Base-by-base conservation (phyloP, 1,284 basidiomycete species). In the Rhizoctonia solani region DNA sequence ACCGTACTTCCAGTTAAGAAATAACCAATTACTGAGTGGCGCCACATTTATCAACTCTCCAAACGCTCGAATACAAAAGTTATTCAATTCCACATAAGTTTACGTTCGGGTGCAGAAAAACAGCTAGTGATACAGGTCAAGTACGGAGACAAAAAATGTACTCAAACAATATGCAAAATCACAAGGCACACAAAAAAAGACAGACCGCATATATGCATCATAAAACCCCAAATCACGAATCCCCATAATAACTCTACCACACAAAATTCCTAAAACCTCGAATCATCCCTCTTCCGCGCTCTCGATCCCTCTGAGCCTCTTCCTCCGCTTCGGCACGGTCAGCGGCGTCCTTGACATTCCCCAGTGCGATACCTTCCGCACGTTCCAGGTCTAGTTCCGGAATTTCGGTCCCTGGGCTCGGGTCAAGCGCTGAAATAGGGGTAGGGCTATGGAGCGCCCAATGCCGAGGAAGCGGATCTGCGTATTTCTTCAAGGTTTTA, bases 401-500 rank as follows among this genome's bases (percentile, higher is more conserved):
- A 1, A 56, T 46, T 16, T 46, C 52, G 21, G 39, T 27, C 11
- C 30, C 32, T 21, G 29, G 30, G 11, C 66, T 27, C 16, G 54
- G 52, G 44, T 39, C 44, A 1, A 9, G 30, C 14, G 41, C 39
- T 23, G 30, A 21, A 19, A 52, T 16, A 19, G 46, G 56, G 30
- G 55, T 47, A 30, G 42, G 56, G 37, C 44, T 59, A 27, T 52
- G 66, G 27, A 50, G 27, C 16, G 54, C 66, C 66, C 47, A 68
- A 59, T 52, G 55, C 30, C 50, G 46, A 16, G 65, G 69, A 49
- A 52, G 53, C 42, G 66, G 65, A n/a, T 68, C 67, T 1, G 61
- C 85, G 70, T 90, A 90, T 34, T 78, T 81, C 73, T 79, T 78
- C 74, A 91, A 79, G 1, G 88, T 89, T 67, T 76, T 77, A 27